A percentile compares a stretch with the other conserved stretches of the same genome.
phyloP scores from a whole-genome alignment of 192 early-diverging fungal species.

The Geosiphon pyriformis region DNA sequence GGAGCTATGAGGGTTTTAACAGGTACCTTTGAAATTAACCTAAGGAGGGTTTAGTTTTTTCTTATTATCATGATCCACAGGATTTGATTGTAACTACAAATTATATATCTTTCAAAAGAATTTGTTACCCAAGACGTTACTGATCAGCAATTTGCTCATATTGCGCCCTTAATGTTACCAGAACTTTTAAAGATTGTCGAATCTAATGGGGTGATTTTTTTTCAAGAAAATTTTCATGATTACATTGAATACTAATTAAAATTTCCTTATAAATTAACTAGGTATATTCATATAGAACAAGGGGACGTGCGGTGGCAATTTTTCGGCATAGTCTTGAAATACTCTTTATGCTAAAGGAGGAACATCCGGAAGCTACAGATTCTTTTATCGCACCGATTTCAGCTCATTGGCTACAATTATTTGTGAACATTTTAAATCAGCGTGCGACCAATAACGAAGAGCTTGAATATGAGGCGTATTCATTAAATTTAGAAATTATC shows the following conservation, averaged over 20 bases:
- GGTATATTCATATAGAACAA: conserved; percentile 58
- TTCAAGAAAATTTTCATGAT: not conserved
- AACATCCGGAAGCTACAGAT: conserved; percentile 64
- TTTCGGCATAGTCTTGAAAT: conserved; percentile 84
- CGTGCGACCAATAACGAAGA: conserved; percentile 39
- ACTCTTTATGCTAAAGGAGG: conserved; percentile 71
- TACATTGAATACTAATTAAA: too few species aligned
- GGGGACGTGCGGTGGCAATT: conserved; percentile 73
- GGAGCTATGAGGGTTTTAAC: conserved; percentile 81
- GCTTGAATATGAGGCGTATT: conserved; percentile 50
- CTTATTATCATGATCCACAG: too few species aligned
- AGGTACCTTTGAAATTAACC: conserved; percentile 23
- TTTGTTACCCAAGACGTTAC: conserved; percentile 84
- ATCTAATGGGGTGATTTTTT: conserved; percentile 39
- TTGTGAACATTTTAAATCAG: conserved; percentile 58
- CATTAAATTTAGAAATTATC: conserved; percentile 67
- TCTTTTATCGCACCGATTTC: conserved; percentile 66
- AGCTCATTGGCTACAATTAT: conserved; percentile 70
- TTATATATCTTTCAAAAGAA: conserved; percentile 45
- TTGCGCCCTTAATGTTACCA: conserved; percentile 76
- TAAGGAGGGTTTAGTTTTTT: too few species aligned
- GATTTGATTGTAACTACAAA: too few species aligned
- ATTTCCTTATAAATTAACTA: too few species aligned
- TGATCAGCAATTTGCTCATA: conserved; percentile 76
- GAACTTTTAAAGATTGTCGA: conserved; percentile 78